phyloP scores from a whole-genome alignment of 2,329 filamentous ascomycete genomes.

The Fusarium tupiense region DNA sequence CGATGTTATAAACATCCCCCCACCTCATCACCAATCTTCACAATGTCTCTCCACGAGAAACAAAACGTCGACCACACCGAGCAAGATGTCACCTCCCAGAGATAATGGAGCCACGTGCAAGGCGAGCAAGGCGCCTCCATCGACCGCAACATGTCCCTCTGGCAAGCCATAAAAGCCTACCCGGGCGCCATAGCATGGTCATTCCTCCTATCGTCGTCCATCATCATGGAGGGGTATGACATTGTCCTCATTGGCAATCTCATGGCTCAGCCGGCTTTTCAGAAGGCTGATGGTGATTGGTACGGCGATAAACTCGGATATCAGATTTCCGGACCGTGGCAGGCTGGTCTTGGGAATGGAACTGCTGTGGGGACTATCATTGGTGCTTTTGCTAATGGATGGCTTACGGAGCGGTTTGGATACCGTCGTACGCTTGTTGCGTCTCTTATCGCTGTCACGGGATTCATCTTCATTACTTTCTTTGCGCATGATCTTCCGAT shows the following conservation, averaged over 20 bases:
- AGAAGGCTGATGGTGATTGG: constrained; percentile 34
- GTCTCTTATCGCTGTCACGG: constrained; percentile 51
- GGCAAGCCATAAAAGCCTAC: constrained; percentile 14
- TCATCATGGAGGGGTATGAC: constrained; percentile 43
- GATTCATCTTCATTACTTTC: constrained; percentile 47
- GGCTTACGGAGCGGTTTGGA: constrained; percentile 31
- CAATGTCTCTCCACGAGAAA: background rate
- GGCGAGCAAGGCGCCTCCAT: constrained; percentile 26
- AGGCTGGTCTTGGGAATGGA: constrained; percentile 5
- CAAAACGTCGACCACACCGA: background rate
- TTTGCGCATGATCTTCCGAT: constrained; percentile 50
- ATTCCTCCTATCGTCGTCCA: constrained; percentile 30
- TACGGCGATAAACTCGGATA: constrained; percentile 33
- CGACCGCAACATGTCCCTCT: constrained; percentile 18
- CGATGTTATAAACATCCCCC: background rate
- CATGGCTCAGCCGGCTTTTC: constrained; percentile 38
- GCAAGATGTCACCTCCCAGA: background rate
- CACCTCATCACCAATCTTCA: background rate
- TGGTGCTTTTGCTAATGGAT: constrained; percentile 37
- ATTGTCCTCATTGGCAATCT: constrained; percentile 34
- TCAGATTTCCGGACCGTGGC: constrained; percentile 32
- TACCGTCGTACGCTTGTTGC: constrained; percentile 58
- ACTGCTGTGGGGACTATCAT: constrained; percentile 34
- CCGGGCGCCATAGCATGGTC: constrained; percentile 37
- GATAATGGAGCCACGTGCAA: constrained; percentile 28